Conservation (phyloP, 2,329 filamentous ascomycete species). For the Penicillium sp. region DNA sequence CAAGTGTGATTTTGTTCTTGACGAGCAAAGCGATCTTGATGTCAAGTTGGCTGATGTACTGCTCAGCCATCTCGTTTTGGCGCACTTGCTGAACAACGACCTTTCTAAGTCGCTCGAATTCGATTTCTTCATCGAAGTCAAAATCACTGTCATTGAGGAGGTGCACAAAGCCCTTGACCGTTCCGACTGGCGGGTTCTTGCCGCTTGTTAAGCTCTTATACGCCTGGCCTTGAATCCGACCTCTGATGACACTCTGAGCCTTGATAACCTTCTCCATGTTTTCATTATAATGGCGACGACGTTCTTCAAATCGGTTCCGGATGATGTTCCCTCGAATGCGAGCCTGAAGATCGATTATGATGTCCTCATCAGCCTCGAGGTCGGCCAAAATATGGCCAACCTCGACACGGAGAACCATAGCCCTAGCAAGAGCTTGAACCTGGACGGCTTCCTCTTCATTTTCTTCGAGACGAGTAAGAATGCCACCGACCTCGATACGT, state of each 20-base stretch:
- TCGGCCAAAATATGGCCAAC: conserved; percentile 72
- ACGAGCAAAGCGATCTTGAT: conserved; percentile 98
- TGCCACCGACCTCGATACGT: conserved; percentile 42
- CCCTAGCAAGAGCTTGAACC: conserved; percentile 73
- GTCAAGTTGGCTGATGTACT: conserved; percentile 96
- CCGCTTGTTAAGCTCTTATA: conserved; percentile 96
- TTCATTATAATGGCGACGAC: conserved; percentile 82
- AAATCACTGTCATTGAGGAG: conserved; percentile 97
- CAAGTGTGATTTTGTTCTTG: conserved; percentile 98
- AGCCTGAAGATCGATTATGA: conserved; percentile 71
- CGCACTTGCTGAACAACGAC: conserved; percentile 95
- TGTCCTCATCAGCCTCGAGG: conserved; percentile 79
- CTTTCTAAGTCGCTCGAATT: conserved; percentile 92
- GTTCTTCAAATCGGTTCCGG: conserved; percentile 73
- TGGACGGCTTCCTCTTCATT: conserved; percentile 64
- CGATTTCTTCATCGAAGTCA: conserved; percentile 97
- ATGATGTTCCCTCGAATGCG: conserved; percentile 70
- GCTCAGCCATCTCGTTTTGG: conserved; percentile 94
- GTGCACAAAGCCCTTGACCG: conserved; percentile 97
- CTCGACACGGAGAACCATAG: conserved; percentile 71
- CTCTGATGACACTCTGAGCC: conserved; percentile 93
- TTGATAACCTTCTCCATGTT: conserved; percentile 99
- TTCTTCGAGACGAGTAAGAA: conserved; percentile 68
- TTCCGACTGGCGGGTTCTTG: conserved; percentile 93
- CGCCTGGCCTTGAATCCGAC: conserved; percentile 91